Base-by-base conservation (phyloP, 208 protist genomes). In the Crithidia sp. region DNA sequence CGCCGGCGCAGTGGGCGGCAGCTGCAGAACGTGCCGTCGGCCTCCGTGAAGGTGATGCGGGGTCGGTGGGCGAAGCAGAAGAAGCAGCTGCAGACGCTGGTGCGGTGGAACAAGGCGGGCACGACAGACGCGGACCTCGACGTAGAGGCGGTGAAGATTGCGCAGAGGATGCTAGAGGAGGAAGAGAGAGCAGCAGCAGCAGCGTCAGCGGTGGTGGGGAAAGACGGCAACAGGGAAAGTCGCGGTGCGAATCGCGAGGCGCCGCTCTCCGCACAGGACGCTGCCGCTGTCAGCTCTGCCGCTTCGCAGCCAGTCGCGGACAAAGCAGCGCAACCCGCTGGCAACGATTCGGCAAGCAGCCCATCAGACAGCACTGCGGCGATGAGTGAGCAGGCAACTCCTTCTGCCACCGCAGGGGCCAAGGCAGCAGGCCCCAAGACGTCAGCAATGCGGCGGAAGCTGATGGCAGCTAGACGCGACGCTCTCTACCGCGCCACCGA, bases 371-470 rank as follows among this genome's bases (percentile, higher is more conserved):
- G 28, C 28, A 28, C 28, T 28, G 28, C 28, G 28, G 28, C 28
- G 28, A 28, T 28, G 28, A 43, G 39, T 10, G 19, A 55, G 7
- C 4, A 4, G 10, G 17, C 44, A 7, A 6, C n/a, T 9, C 6
- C 4, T 4, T 14, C 43, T 0, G 19, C 62, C 8, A 10, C 49
- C 56, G 5, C 37, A 13, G 43, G 3, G 8, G 59, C 9, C 36
- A 74, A 57, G 39, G 12, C 53, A 59, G 43, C 67, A 8, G 49
- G 54, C 7, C 14, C 52, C 14, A 70, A 50, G 36, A 73, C n/a
- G 10, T 71, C 67, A 2, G 83, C 76, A 7, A 93, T 87, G 87
- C 78, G 84, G 17, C 86, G 87, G 45, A 87, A 76, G 44, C 76
- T 83, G 40, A 68, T 83, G 50, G 67, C 83, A 36, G 83, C 78